Base-by-base conservation (phyloP, 1,139 yeast genomes). In the Lodderomyces elongisporus region DNA sequence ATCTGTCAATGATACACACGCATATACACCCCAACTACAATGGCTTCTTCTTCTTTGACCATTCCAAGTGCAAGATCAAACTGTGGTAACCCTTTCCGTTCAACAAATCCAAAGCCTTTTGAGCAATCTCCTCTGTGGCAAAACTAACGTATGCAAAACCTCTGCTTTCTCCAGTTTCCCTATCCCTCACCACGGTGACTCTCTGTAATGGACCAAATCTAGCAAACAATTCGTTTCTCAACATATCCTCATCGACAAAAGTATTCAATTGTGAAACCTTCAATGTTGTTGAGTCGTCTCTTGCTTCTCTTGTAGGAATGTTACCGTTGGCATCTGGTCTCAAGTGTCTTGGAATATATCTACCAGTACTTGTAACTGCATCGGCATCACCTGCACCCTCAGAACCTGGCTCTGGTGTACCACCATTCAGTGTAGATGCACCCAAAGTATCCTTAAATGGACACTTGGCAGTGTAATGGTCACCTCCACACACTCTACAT, bases 111-210 rank as follows among this genome's bases (percentile, higher is more conserved):
- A 83, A 70, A 31, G 96, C 97, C 46, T 59, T 62, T 61, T 84
- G 82, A 31, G 97, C 98, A 49, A 67, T 68, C 37, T 62, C 60
- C 52, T 77, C 81, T 41, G 80, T 69, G 32, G 73, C 75, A 62
- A 85, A 89, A 38, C 93, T 82, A 45, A 89, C 94, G 60, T 87
- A 91, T n/a, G 98, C 98, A 61, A 89, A 80, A 49, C 99, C 99
- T 67, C 91, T 83, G 37, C 95, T 85, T 59, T 83, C 83, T 44
- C 95, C 94, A 21, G 97, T 91, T 50, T 85, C 95, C 66, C 88
- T 83, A 67, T 89, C 87, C 66, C 87, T 82, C 43, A 88, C 91
- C 45, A 91, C 72, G 46, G 83, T 82, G 47, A 85, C 85, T 66
- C 96, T 81, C 49, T 76, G 79, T 48, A 88, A 73, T 41, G 79